A percentile compares a stretch with the other conserved stretches of the same genome.
phyloP scores from a whole-genome alignment of 805 yeast species.

The Candida krabiensis region DNA sequence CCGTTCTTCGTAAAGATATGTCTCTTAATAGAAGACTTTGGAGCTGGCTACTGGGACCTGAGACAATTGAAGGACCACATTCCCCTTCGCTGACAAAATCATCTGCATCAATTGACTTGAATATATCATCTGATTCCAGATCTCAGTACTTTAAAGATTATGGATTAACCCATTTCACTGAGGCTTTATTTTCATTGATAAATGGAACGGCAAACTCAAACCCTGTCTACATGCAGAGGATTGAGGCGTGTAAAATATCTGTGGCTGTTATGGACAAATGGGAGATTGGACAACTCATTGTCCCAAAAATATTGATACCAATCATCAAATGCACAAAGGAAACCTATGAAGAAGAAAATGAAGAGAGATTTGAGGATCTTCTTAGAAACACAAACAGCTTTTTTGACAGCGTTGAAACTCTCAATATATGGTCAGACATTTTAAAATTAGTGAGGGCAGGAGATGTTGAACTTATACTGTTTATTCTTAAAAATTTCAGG shows the following conservation, averaged over 20 bases:
- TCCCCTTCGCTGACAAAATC: slow-evolving; percentile 7
- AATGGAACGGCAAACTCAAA: slow-evolving; percentile 27
- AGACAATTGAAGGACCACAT: slow-evolving; percentile 24
- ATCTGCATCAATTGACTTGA: slow-evolving; percentile 7
- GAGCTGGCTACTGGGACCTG: slow-evolving; percentile 92
- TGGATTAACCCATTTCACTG: slow-evolving; percentile 51
- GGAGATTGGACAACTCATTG: slow-evolving; percentile 82
- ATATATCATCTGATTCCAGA: slow-evolving; percentile 30
- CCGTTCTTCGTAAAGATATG: slow-evolving; percentile 85
- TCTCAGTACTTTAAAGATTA: slow-evolving; percentile 58
- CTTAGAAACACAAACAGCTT: slow-evolving; percentile 62
- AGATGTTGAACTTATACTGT: slow-evolving; percentile 51
- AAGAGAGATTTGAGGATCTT: slow-evolving; percentile 42
- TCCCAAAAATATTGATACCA: slow-evolving; percentile 70
- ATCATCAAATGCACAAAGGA: slow-evolving; percentile 50
- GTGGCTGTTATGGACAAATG: slow-evolving; percentile 84
- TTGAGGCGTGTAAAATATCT: slow-evolving; percentile 62
- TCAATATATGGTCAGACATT: slow-evolving; percentile 71
- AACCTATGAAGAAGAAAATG: slow-evolving; percentile 19
- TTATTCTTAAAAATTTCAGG: slow-evolving; percentile 63
- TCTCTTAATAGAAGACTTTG: slow-evolving; percentile 90
- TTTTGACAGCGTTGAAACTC: slow-evolving; percentile 85
- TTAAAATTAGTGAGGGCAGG: slow-evolving; percentile 41
- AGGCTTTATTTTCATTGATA: slow-evolving; percentile 55
- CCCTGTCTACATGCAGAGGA: slow-evolving; percentile 32